Base-by-base conservation (phyloP, 2,329 filamentous ascomycete genomes). In the Pezicula carpinea region DNA sequence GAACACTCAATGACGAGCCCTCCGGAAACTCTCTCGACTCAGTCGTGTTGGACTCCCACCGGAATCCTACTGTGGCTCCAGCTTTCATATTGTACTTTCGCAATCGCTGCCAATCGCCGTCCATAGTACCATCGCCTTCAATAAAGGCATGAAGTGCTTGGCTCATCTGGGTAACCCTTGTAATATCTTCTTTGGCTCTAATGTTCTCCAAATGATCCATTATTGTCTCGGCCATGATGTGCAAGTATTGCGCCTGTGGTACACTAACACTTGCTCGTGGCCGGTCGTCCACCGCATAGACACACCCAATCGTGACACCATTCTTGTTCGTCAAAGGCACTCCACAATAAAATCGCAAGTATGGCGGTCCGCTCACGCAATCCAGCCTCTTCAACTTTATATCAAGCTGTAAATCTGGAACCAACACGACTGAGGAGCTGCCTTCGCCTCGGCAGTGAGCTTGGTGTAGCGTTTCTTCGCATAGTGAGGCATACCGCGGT, bases 121-220 rank as follows among this genome's bases (percentile, higher is more conserved):
- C 52, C 58, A 60, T 58, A 14, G 52, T 54, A 13, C 58, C 54
- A 23, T 58, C 48, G 4, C 72, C 72, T 44, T 77, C 75, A 3
- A 77, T 73, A 42, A 78, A 80, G 5, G 66, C 68, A 5, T 72
- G 75, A 11, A 81, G 59, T 1, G 76, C 75, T 18, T 72, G 68
- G 43, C 72, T 74, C 64, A 74, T 81, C 55, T 68, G 73, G 43
- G 69, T 77, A 34, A 68, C 76, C 53, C 69, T 72, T 52, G 67
- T 72, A 53, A 72, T 74, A 53, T 73, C 77, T 49, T 72, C 75
- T 46, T 64, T 72, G 49, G 66, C 74, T 55, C 72, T 70, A 40
- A 68, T 77, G 67, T 70, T 76, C 64, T 81, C 79, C 7, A 86
- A 60, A 49, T 85, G 81, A 32, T 80, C 73, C 66, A 82, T 80